A percentile compares a stretch with the other conserved stretches of the same genome.
These are phyloP conservation scores for Orobanche coerulescens DNA, from an alignment of 257 asterid species.

Conservation along the genomic window DNA sequence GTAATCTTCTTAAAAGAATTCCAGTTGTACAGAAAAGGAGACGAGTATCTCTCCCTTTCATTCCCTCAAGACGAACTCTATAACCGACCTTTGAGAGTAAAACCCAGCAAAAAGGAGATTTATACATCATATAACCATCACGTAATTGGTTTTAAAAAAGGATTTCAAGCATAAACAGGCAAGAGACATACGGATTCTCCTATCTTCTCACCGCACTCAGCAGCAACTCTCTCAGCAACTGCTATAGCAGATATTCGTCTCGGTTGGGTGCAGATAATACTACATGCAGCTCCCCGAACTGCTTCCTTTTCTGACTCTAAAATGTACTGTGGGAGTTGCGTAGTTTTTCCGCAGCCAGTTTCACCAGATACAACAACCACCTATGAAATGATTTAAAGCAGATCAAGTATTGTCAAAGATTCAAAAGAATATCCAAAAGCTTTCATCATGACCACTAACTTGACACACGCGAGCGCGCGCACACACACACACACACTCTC, in stretches of 20 bases:
- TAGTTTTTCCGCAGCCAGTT: conserved; percentile 94
- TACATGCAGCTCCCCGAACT: conserved; percentile 66
- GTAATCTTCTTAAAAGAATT: conserved; percentile 71
- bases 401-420: conserved; percentile 1
- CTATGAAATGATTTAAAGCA: conserved; percentile 26
- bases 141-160: not conserved
- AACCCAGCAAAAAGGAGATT: conserved; percentile 17
- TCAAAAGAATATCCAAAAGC: not conserved
- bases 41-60: conserved; percentile 90
- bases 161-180: conserved; percentile 21
- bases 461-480: too few relatives aligned
- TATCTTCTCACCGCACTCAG: conserved; percentile 84
- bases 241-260: conserved; percentile 91
- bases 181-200: conserved; percentile 74
- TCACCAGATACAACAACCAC: conserved; percentile 89
- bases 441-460: not conserved
- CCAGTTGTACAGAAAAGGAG: conserved; percentile 91
- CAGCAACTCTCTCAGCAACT: conserved; percentile 90
- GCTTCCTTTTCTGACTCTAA: conserved; percentile 81
- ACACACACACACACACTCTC: too few relatives aligned
- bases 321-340: conserved; percentile 87
- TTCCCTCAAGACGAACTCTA: conserved; percentile 93
- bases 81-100: conserved; percentile 65
- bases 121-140: not conserved
- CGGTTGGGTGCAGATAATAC: conserved; percentile 89